These are phyloP conservation scores for Tetrapisispora iriomotensis DNA, from an alignment of 805 yeast species.

Conservation along the genomic window DNA sequence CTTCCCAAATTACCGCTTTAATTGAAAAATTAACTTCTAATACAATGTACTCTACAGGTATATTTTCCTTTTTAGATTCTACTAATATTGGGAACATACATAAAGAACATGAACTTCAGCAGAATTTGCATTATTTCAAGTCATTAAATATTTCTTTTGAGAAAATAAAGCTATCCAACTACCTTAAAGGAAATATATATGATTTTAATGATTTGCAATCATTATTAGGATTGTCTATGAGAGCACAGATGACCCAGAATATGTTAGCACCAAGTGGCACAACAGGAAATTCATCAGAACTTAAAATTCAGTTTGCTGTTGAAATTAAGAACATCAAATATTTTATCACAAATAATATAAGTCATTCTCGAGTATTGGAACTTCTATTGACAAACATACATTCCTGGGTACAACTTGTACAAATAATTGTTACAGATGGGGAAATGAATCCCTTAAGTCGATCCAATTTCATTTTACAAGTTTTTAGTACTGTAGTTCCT, in stretches of 20 bases:
- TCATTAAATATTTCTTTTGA: conserved; percentile 35
- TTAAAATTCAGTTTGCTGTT: conserved; percentile 9
- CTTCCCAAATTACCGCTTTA: conserved; percentile 35
- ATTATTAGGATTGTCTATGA: conserved; percentile 24
- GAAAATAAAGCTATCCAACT: conserved; percentile 28
- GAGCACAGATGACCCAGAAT: conserved; percentile 1
- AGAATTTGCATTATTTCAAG: conserved; percentile 21
- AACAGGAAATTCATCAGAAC: conserved; percentile 3
- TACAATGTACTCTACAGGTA: conserved; percentile 52
- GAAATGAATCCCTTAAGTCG: conserved; percentile 37
- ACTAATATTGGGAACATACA: conserved; percentile 46
- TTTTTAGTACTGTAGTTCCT: conserved; percentile 67
- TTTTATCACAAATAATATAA: conserved; percentile 37
- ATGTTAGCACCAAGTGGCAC: background rate
- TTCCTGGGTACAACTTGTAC: conserved; percentile 76
- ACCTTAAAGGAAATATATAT: conserved; percentile 29
- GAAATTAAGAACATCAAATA: conserved; percentile 1
- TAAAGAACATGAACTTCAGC: conserved; percentile 13
- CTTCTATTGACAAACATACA: conserved; percentile 56
- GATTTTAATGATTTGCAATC: conserved; percentile 36
- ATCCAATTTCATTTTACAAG: conserved; percentile 59
- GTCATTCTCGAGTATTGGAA: conserved; percentile 38
- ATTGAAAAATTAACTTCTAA: conserved; percentile 42
- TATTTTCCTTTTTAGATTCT: conserved; percentile 61
- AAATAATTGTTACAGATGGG: conserved; percentile 59